phyloP scores from a whole-genome alignment of 176 grass and related monocot genomes.

The Alopecurus myosuroides region DNA sequence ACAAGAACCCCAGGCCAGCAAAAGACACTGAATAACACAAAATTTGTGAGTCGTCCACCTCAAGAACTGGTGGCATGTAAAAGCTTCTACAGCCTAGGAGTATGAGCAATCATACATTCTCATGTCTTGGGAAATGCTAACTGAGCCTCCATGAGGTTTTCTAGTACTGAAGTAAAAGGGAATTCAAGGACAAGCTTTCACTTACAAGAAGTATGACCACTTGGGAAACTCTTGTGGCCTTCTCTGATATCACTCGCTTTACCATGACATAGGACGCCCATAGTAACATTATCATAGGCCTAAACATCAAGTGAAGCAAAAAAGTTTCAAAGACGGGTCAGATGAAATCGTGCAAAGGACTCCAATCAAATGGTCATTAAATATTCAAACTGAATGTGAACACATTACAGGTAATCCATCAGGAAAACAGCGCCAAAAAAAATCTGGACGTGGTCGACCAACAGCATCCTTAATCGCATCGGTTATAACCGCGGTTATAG shows the following conservation, averaged over 20 bases:
- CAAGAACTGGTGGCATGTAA: not conserved
- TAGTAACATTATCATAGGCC: conserved; percentile 55
- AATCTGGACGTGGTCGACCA: conserved; percentile 75
- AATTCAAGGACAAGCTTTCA: conserved; percentile 5
- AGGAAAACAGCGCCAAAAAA: conserved; percentile 86
- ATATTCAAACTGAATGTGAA: not conserved
- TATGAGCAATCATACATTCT: not conserved
- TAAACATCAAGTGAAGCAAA: conserved; percentile 3
- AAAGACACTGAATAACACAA: conserved; percentile 63
- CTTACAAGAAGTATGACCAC: conserved; percentile 78
- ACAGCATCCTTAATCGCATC: conserved; percentile 80
- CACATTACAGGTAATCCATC: conserved; percentile 49
- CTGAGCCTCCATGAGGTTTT: not conserved
- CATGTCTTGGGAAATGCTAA: not conserved
- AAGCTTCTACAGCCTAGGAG: not conserved
- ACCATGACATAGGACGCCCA: conserved; percentile 64
- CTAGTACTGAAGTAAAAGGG: not conserved
- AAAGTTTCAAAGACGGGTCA: not conserved
- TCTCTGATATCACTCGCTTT: conserved; percentile 64
- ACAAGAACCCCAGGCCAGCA: conserved; percentile 65
- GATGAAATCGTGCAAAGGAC: not conserved
- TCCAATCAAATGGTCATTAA: not conserved
- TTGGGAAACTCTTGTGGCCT: conserved; percentile 86
- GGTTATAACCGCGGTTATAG: conserved; percentile 75
- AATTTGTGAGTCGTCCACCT: not conserved